These are phyloP conservation scores for Collybiopsis luxurians DNA, from an alignment of 768 basidiomycete species.

Conservation along the genomic window DNA sequence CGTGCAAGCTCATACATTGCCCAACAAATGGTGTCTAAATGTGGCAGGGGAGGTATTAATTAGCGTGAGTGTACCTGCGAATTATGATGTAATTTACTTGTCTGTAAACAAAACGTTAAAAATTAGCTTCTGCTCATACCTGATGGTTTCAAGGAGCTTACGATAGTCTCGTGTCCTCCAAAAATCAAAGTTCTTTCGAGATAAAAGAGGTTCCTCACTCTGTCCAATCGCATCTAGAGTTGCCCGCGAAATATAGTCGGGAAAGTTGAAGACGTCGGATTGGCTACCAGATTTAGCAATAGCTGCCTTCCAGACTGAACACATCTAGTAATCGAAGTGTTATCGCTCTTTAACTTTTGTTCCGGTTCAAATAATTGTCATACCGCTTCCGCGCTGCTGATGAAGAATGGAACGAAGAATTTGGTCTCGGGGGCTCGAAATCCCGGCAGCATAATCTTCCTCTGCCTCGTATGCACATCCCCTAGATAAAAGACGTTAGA, in stretches of 20 bases:
- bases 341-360: background rate
- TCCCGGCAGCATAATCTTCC: conserved; percentile 33
- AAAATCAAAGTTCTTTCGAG: background rate
- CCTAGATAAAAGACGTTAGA: conserved; percentile 6
- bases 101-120: no score
- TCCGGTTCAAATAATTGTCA: background rate
- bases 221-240: conserved; percentile 37
- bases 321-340: conserved; percentile 15
- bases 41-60: no score
- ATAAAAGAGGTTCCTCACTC: conserved; percentile 17
- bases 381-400: conserved; percentile 24
- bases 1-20: background rate
- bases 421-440: conserved; percentile 25
- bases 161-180: conserved; percentile 2
- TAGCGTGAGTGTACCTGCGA: no score
- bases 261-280: conserved; percentile 22
- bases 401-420: conserved; percentile 27
- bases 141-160: background rate
- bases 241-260: conserved; percentile 25
- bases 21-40: conserved; percentile 5
- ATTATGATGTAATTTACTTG: no score
- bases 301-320: conserved; percentile 25
- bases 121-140: no score
- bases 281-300: conserved; percentile 11
- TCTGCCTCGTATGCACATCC: conserved; percentile 24